Evolutionary conservation across 2,329 filamentous ascomycete species (phyloP), one percentile per base, ranked within the genome.

Genomic region (Mycogone perniciosa): DNA sequence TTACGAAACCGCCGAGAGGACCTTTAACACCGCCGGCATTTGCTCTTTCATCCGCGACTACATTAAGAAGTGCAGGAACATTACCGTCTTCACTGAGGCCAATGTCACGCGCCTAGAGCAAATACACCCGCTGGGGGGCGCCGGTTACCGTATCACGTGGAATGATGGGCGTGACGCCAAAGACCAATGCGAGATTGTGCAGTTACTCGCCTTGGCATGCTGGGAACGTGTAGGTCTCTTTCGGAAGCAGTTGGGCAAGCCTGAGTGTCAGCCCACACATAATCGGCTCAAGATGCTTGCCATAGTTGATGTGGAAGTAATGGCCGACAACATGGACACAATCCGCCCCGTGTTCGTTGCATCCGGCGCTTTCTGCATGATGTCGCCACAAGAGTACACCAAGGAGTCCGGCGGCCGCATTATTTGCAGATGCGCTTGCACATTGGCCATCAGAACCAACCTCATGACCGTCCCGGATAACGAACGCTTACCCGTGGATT

Each of bases 261-360:
- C 27, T 9, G 27, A 37, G 6, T 1, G 5, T 7, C 6, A 34
- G 26, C 46, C 46, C 1, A 48, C 46, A 6, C 39, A 48, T 39
- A 48, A 48, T 29, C 46, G 46, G 6, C 46, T 48, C 6, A 48
- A 48, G 46, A 48, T 48, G 6, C 46, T 48, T 6, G 38, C 11
- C 13, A 33, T 48, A 8, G 20, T 48, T 3, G 46, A 48, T n/a
- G 43, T 48, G 5, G 29, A 48, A 11, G 10, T 43, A 13, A 11
- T 42, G 20, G 29, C 11, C 7, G 31, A n/a, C 4, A 4, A 4
- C 6, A 38, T 34, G 29, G 4, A 43, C 8, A 42, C 46, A 4
- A 48, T 43, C 29, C 37, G 46, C n/a, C 46, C 46, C 38, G 43
- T 48, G 26, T 48, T 48, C 31, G 46, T 42, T 9, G 46, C 46